A percentile compares a stretch with the other conserved stretches of the same genome.
These are phyloP conservation scores for Emmonsiellopsis sp. DNA, from an alignment of 2,329 filamentous ascomycete species.

Conservation along the genomic window DNA sequence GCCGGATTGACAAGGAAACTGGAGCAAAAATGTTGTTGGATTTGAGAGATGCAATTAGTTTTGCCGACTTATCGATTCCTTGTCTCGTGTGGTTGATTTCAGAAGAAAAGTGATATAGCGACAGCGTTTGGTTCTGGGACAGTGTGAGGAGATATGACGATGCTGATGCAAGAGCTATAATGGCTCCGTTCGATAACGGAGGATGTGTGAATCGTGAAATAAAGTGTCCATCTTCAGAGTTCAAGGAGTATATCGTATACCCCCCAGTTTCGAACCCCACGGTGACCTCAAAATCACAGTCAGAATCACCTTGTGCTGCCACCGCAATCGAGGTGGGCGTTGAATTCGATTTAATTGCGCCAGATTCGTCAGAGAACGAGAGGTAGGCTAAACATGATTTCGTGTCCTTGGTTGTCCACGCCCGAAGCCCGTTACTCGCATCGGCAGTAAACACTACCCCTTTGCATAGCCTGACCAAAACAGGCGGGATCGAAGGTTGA, in stretches of 20 bases:
- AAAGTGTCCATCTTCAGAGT: constrained; percentile 39
- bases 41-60: constrained; percentile 65
- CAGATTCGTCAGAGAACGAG: constrained; percentile 15
- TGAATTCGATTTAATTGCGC: constrained; percentile 50
- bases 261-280: constrained; percentile 65
- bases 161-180: constrained; percentile 62
- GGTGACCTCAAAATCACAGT: constrained; percentile 48
- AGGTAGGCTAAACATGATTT: constrained; percentile 50
- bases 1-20: constrained; percentile 73
- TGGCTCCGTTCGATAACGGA: constrained; percentile 53
- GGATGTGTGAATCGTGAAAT: constrained; percentile 49
- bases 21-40: constrained; percentile 73
- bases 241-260: constrained; percentile 60
- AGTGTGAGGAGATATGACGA: constrained; percentile 73
- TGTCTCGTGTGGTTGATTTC: constrained; percentile 3
- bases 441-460: constrained; percentile 74
- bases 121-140: constrained; percentile 63
- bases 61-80: constrained; percentile 34
- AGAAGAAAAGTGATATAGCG: constrained; percentile 58
- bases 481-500: constrained; percentile 45
- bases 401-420: constrained; percentile 62
- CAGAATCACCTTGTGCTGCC: constrained; percentile 37
- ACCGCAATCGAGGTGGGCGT: constrained; percentile 47
- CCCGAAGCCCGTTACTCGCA: constrained; percentile 58
- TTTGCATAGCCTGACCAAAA: constrained; percentile 69